phyloP scores from a whole-genome alignment of 2,329 filamentous ascomycete species.

The Leptodontidium sp. region DNA sequence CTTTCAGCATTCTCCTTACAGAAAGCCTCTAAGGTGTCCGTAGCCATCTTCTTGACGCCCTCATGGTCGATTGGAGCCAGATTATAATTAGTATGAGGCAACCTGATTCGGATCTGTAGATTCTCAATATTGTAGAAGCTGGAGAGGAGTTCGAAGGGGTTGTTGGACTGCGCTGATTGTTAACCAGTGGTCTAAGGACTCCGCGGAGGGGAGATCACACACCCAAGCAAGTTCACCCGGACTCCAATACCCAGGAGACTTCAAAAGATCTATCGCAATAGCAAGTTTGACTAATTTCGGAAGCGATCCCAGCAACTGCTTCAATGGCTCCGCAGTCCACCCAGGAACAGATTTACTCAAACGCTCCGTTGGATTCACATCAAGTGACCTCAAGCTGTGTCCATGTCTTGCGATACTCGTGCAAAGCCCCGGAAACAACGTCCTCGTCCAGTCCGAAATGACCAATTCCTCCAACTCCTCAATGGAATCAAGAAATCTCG shows the following conservation, averaged over 20 bases:
- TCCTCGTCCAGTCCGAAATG: background rate
- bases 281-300: background rate
- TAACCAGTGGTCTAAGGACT: background rate
- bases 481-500: conserved; percentile 9
- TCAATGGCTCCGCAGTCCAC: background rate
- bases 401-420: background rate
- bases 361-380: conserved; percentile 1
- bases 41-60: conserved; percentile 7
- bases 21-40: conserved; percentile 5
- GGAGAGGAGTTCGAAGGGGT: conserved; percentile 7
- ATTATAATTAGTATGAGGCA: background rate
- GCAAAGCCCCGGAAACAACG: background rate
- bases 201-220: background rate
- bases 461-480: conserved; percentile 4
- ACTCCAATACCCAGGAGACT: conserved; percentile 11
- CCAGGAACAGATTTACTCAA: conserved; percentile 9
- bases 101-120: conserved; percentile 8
- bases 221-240: background rate
- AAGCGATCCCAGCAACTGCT: conserved; percentile 2
- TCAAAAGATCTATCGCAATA: background rate
- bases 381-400: conserved; percentile 4
- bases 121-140: background rate
- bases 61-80: background rate
- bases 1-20: background rate
- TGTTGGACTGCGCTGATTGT: background rate